Evolutionary conservation across 305 asterid genomes (phyloP).

Genomic region (Fraxinus sp.): DNA sequence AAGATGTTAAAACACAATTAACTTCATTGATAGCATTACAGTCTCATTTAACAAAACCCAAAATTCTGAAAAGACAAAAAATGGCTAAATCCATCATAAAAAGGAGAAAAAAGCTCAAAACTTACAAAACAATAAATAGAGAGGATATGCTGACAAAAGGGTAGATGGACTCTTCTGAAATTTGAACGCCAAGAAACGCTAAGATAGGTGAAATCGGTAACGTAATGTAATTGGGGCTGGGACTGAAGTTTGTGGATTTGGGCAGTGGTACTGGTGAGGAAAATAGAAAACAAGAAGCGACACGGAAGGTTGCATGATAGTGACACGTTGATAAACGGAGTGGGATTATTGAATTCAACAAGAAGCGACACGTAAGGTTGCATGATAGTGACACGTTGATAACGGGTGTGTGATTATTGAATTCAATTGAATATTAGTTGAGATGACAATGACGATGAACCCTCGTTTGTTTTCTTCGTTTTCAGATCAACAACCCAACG

Average conservation of each 20-base stretch:
- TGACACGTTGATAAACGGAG: slow-evolving; percentile 31
- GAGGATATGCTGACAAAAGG: background rate
- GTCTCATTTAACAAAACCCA: background rate
- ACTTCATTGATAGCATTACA: background rate
- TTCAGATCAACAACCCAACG: slow-evolving; percentile 1
- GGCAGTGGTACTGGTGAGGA: background rate
- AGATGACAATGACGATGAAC: slow-evolving; percentile 15
- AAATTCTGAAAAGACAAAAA: background rate
- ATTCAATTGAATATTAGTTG: background rate
- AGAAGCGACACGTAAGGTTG: too few relatives aligned
- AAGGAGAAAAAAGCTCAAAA: background rate
- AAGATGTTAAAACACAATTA: background rate
- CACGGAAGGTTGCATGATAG: slow-evolving; percentile 22
- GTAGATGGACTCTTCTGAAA: background rate
- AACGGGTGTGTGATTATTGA: too few relatives aligned
- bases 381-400: too few relatives aligned
- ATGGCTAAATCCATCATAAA: background rate
- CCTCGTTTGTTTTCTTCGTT: background rate
- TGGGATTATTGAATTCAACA: background rate
- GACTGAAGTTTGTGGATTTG: background rate
- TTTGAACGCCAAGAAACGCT: background rate
- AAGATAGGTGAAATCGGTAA: background rate
- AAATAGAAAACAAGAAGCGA: slow-evolving; percentile 23
- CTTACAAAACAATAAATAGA: background rate
- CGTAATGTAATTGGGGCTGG: background rate